Evolutionary conservation across 805 yeast species (phyloP).

Genomic region (Metschnikowia shivogae): DNA sequence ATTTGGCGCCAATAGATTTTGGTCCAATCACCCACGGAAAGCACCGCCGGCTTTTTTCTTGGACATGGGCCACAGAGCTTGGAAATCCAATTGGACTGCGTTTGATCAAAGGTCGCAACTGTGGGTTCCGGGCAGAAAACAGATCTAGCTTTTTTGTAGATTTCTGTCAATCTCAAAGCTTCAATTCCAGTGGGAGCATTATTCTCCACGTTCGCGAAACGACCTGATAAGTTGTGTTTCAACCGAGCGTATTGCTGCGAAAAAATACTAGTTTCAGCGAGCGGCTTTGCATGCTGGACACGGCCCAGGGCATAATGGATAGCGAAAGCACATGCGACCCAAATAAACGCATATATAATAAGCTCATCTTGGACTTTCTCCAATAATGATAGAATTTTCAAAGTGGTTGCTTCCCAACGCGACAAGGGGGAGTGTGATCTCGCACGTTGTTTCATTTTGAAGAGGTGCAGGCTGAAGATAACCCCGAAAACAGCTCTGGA

Average conservation of each 20-base stretch:
- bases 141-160: not conserved
- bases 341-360: not conserved
- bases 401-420: not conserved
- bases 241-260: not conserved
- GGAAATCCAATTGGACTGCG: no score
- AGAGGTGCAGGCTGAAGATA: not conserved
- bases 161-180: not conserved
- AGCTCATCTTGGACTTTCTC: not conserved
- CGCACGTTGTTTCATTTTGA: conserved; percentile 1
- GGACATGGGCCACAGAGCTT: no score
- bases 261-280: not conserved
- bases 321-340: not conserved
- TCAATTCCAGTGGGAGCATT: no score
- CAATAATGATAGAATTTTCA: not conserved
- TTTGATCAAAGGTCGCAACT: not conserved
- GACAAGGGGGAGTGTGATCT: not conserved
- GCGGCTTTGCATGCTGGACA: not conserved
- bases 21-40: no score
- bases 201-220: not conserved
- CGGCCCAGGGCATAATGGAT: not conserved
- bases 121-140: not conserved
- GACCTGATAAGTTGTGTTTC: not conserved
- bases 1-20: no score
- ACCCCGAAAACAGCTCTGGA: not conserved
- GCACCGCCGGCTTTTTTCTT: no score